Percentiles rank a stretch among this genome's conserved stretches.
phyloP scores from a whole-genome alignment of 176 grass and related monocot species.

The Puccinellia tenuiflora region DNA sequence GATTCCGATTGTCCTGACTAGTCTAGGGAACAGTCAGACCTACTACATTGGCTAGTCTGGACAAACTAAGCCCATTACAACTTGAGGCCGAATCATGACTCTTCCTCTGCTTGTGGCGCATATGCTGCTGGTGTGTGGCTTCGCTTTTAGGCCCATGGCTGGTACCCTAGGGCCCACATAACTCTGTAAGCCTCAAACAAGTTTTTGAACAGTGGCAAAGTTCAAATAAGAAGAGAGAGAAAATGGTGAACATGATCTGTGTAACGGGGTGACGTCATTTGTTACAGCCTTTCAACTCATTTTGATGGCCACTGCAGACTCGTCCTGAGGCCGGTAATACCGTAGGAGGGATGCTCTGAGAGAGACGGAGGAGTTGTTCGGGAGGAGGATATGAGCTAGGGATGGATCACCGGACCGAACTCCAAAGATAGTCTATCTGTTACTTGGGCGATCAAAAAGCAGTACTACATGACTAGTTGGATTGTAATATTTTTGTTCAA shows the following conservation, averaged over 20 bases:
- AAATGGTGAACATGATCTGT: neutral
- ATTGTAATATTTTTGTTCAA: neutral
- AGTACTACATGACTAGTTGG: neutral
- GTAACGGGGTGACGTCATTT: neutral
- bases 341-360: neutral
- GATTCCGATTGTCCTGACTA: neutral
- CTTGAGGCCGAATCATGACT: neutral
- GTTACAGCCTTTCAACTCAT: neutral
- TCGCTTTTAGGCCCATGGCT: neutral
- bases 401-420: neutral
- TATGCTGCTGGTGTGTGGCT: neutral
- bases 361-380: neutral
- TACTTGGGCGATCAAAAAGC: neutral
- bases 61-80: neutral
- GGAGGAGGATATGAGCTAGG: neutral
- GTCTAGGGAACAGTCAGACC: neutral
- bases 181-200: neutral
- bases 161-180: neutral
- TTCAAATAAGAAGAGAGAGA: neutral
- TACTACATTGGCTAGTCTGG: neutral
- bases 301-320: neutral
- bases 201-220: neutral
- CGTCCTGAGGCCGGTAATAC: neutral
- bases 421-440: neutral
- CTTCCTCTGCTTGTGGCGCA: neutral